These are phyloP conservation scores for Ceratocystis papillata DNA, from an alignment of 2,329 filamentous ascomycete genomes.

Conservation along the genomic window DNA sequence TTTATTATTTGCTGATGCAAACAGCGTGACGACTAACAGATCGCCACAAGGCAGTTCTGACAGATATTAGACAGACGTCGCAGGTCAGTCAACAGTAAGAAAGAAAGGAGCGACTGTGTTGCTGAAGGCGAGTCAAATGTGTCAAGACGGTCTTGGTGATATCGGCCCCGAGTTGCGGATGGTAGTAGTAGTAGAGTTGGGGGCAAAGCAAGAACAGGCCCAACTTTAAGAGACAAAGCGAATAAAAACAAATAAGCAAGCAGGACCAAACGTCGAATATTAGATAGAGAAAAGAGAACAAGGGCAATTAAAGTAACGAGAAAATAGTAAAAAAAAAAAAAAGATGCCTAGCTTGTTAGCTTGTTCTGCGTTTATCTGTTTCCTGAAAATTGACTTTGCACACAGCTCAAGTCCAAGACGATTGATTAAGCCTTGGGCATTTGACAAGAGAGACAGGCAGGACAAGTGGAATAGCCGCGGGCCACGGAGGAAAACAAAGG, in stretches of 20 bases:
- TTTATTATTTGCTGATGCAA: background rate
- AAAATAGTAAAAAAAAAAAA: slow-evolving; percentile 12
- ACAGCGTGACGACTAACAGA: background rate
- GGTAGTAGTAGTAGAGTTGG: background rate
- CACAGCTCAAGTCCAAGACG: background rate
- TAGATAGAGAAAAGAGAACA: background rate
- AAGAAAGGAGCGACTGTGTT: slow-evolving; percentile 22
- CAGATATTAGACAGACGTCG: slow-evolving; percentile 6
- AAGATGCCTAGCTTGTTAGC: background rate
- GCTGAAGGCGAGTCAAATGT: slow-evolving; percentile 14
- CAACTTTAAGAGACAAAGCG: background rate
- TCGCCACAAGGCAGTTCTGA: background rate
- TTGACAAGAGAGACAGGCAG: slow-evolving; percentile 5
- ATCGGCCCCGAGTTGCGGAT: background rate
- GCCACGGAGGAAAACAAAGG: background rate
- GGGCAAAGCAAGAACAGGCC: background rate
- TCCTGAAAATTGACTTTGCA: background rate
- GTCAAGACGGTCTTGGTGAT: background rate
- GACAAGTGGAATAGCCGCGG: background rate
- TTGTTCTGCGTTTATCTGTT: background rate
- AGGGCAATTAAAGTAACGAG: background rate
- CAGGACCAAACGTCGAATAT: background rate
- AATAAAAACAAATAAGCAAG: background rate
- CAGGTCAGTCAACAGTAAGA: slow-evolving; percentile 21
- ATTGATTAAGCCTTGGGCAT: background rate